Conservation (phyloP, 805 yeast species). For the Ogataea parapolymorpha region DNA sequence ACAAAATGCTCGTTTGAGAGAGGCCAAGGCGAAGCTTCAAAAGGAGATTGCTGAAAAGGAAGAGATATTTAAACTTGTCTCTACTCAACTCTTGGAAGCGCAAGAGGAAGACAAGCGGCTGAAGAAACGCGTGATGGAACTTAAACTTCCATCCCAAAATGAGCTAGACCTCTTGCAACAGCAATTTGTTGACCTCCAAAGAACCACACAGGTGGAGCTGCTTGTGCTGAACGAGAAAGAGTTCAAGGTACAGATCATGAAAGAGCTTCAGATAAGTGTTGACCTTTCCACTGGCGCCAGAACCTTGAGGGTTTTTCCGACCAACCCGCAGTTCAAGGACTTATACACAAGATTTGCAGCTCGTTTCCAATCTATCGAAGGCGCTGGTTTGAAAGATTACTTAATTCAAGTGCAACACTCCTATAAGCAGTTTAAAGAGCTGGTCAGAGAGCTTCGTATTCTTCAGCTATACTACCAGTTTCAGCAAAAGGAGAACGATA, state of each 20-base stretch:
- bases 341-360: constrained; percentile 3
- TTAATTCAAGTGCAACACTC: neutral
- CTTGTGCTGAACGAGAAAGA: constrained; percentile 3
- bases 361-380: neutral
- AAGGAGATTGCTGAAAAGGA: neutral
- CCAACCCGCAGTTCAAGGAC: constrained; percentile 1
- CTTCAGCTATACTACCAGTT: constrained; percentile 13
- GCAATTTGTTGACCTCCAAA: constrained; percentile 14
- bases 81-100: neutral
- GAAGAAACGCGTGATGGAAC: constrained; percentile 3
- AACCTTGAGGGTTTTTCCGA: neutral
- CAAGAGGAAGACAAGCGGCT: constrained; percentile 5
- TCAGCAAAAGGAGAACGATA: neutral
- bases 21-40: neutral
- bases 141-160: constrained; percentile 18
- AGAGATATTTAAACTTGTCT: neutral
- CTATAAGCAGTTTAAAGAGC: constrained; percentile 7
- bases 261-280: constrained; percentile 8
- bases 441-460: constrained; percentile 11
- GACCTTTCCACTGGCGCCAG: constrained; percentile 7
- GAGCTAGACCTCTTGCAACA: constrained; percentile 13
- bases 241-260: constrained; percentile 4
- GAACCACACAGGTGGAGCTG: constrained; percentile 11
- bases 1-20: neutral
- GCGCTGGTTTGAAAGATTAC: constrained; percentile 9